phyloP scores from a whole-genome alignment of 2,329 filamentous ascomycete genomes.

The Pestalotiopsis sp. region DNA sequence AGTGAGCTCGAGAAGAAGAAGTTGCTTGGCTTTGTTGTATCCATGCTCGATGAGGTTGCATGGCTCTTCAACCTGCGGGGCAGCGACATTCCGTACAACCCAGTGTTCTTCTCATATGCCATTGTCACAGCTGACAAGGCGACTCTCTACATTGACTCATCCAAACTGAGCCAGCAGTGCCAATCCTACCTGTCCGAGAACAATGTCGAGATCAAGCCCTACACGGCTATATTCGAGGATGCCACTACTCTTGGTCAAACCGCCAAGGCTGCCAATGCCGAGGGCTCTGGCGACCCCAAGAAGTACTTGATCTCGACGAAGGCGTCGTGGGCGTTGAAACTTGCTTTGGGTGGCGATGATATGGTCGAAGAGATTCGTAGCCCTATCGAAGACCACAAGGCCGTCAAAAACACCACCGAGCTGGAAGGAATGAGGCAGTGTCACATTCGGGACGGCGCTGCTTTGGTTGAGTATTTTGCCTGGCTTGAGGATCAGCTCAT shows the following conservation, averaged over 20 bases:
- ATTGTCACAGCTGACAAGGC: conserved; percentile 77
- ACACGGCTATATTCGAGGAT: conserved; percentile 79
- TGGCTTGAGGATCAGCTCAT: conserved; percentile 92
- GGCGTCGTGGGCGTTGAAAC: conserved; percentile 90
- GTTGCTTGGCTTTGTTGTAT: conserved; percentile 83
- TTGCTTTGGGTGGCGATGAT: conserved; percentile 82
- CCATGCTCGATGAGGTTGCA: conserved; percentile 93
- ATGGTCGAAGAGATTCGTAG: conserved; percentile 86
- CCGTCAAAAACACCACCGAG: conserved; percentile 90
- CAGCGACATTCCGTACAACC: conserved; percentile 95
- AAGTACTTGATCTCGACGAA: conserved; percentile 88
- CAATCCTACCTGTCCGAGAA: conserved; percentile 70
- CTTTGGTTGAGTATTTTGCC: conserved; percentile 89
- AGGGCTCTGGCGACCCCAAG: conserved; percentile 38
- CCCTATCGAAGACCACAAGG: conserved; percentile 87
- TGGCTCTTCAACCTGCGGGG: conserved; percentile 99
- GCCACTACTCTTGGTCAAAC: conserved; percentile 64
- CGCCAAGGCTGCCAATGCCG: conserved; percentile 33
- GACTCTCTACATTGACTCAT: conserved; percentile 82
- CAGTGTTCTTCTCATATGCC: conserved; percentile 97
- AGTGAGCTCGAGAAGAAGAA: conserved; percentile 92
- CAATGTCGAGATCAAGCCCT: conserved; percentile 77
- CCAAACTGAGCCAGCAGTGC: conserved; percentile 73
- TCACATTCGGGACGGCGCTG: conserved; percentile 90
- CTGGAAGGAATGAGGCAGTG: conserved; percentile 91